Base-by-base conservation (phyloP, 2,329 filamentous ascomycete genomes). In the Plectosphaerella plurivora region DNA sequence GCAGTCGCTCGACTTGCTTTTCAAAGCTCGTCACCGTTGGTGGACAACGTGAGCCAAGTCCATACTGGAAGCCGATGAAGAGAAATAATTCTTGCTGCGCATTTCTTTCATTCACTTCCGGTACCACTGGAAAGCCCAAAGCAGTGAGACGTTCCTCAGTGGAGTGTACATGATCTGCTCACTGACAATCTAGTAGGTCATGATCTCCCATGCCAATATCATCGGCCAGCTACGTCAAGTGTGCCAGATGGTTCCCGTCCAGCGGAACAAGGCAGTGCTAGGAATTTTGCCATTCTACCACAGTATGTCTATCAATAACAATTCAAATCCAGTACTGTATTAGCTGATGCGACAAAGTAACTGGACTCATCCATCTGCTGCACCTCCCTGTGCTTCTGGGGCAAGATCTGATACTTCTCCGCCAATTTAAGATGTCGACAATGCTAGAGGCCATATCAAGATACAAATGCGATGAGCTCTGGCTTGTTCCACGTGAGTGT, bases 351-450 rank as follows among this genome's bases (percentile, higher is more conserved):
- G n/a, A n/a, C n/a, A n/a, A 36, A 36, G 84, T 84, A 58, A 84
- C 82, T 1, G 83, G 83, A 2, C 73, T 87, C 2, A 77, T 86
- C 4, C 81, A 86, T 59, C 73, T 79, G 36, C 74, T 88, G 54
- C 82, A 87, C 61, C 70, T 87, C 0, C 84, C 85, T 0, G 65
- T 87, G 24, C 65, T 83, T 9, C 68, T 86, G 44, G 87, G 87
- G 60, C 81, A 81, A 15, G 77, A 86, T 59, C 82, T 87, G 25
- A 76, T 82, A 62, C 84, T 88, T 74, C 73, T 87, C 1, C 79
- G 83, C 0, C 65, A 74, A 7, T 89, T 87, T 66, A 82, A 76
- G 14, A 82, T 86, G 75, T 69, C 76, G 36, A 63, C 66, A 18
- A 82, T 85, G 76, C 75, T 86, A 9, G 60, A 73, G 28, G 72